Evolutionary conservation across 345 rosid species (phyloP).

Genomic region (Heritiera fomes): DNA sequence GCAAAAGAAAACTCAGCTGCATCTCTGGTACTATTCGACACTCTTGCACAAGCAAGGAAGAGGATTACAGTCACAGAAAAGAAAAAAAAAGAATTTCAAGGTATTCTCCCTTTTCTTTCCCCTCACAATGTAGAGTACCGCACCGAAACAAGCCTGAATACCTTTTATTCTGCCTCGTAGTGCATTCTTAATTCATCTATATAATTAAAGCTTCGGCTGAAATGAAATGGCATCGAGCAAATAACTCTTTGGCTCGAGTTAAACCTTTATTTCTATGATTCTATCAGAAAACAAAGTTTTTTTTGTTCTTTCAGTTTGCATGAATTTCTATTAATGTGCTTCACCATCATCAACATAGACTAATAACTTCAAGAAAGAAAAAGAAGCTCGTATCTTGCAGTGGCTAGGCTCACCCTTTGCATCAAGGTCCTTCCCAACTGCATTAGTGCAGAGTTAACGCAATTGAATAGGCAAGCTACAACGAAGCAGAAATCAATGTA

Average conservation of each 20-base stretch:
- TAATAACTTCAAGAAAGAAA: not conserved
- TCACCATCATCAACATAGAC: not conserved
- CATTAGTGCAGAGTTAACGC: not conserved
- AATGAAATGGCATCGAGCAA: not conserved
- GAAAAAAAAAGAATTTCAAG: no score
- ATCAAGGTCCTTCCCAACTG: not conserved
- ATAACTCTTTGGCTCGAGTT: not conserved
- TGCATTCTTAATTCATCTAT: not conserved
- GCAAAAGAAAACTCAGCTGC: no score
- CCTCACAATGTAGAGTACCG: no score
- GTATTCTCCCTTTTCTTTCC: no score
- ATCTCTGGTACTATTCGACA: no score
- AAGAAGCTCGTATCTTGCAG: not conserved
- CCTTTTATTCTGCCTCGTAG: not conserved
- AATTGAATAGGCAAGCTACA: conserved; percentile 8
- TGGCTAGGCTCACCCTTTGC: not conserved
- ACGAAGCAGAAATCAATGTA: not conserved
- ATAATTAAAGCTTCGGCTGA: not conserved
- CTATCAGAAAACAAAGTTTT: not conserved
- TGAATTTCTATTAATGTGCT: not conserved
- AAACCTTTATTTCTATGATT: not conserved
- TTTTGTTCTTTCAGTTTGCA: not conserved
- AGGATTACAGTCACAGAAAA: no score
- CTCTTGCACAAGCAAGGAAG: no score
- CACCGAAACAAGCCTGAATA: no score